Evolutionary conservation across 768 basidiomycete genomes (phyloP).

Genomic region (Asterophora parasitica): DNA sequence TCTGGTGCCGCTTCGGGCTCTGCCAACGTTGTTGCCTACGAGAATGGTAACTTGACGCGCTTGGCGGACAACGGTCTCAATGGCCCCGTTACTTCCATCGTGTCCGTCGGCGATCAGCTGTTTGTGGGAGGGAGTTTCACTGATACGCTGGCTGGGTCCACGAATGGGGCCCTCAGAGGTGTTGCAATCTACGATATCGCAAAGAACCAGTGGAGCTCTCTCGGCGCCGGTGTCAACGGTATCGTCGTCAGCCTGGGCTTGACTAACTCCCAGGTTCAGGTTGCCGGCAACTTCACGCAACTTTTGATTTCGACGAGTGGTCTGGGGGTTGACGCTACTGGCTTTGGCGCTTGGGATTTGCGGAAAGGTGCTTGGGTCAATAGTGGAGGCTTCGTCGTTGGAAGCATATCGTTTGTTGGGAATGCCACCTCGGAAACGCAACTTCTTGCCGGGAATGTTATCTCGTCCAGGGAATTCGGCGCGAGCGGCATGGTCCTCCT

Average conservation of each 20-base stretch:
- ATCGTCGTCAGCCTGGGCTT: constrained; percentile 58
- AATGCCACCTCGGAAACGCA: constrained; percentile 61
- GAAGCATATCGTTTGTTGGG: constrained; percentile 63
- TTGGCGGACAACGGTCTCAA: constrained; percentile 71
- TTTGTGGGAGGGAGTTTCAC: constrained; percentile 89
- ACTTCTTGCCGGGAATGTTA: constrained; percentile 66
- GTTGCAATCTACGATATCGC: constrained; percentile 70
- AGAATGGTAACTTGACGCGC: constrained; percentile 47
- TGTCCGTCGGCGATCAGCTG: constrained; percentile 56
- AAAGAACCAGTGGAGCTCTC: constrained; percentile 58
- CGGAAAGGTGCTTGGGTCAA: constrained; percentile 60
- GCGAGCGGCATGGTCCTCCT: constrained; percentile 79
- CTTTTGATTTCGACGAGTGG: constrained; percentile 28
- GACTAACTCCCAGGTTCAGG: constrained; percentile 46
- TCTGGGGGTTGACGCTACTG: constrained; percentile 39
- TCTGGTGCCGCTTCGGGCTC: constrained; percentile 51
- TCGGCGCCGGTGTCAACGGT: constrained; percentile 76
- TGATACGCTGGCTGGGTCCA: constrained; percentile 54
- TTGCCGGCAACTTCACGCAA: constrained; percentile 74
- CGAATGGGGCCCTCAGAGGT: constrained; percentile 46
- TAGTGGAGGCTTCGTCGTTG: constrained; percentile 68
- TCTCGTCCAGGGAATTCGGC: constrained; percentile 54
- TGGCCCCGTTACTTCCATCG: constrained; percentile 67
- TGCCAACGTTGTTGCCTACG: constrained; percentile 71
- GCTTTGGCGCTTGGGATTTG: constrained; percentile 76